phyloP scores from a whole-genome alignment of 768 basidiomycete species.

The Candolleomyces aberdarensis region DNA sequence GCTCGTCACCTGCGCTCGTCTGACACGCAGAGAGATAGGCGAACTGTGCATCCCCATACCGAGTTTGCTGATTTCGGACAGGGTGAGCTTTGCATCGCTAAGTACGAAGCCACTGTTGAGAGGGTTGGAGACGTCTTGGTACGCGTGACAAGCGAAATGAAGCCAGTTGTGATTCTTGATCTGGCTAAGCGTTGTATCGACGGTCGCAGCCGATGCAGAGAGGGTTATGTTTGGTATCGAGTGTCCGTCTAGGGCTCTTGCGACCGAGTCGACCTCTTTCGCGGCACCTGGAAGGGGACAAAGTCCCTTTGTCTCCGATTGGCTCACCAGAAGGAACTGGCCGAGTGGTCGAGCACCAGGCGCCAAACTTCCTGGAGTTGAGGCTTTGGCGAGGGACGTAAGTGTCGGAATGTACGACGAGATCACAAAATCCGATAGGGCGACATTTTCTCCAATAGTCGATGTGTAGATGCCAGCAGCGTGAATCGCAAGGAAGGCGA shows the following conservation, averaged over 20 bases:
- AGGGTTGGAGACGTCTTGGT: slow-evolving; percentile 23
- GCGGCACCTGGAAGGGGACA: slow-evolving; percentile 9
- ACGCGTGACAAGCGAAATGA: slow-evolving; percentile 33
- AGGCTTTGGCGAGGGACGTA: not conserved
- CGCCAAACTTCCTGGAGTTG: no score
- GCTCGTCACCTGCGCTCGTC: slow-evolving; percentile 27
- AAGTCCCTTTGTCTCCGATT: slow-evolving; percentile 4
- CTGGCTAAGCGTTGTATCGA: slow-evolving; percentile 3
- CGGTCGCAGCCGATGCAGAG: slow-evolving; percentile 8
- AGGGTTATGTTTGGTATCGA: no score
- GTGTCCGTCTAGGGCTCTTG: not conserved
- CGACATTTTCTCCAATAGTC: not conserved
- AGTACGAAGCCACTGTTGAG: slow-evolving; percentile 20
- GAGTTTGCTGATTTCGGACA: slow-evolving; percentile 11
- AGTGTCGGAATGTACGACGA: slow-evolving; percentile 8
- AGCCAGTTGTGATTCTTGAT: slow-evolving; percentile 14
- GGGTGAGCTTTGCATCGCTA: slow-evolving; percentile 16
- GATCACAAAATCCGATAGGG: not conserved
- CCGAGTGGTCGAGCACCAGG: no score
- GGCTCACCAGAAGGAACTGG: slow-evolving; percentile 10
- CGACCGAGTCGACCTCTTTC: slow-evolving; percentile 3
- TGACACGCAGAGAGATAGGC: slow-evolving; percentile 42
- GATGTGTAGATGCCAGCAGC: slow-evolving; percentile 1
- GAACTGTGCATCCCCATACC: slow-evolving; percentile 17
- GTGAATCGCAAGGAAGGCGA: slow-evolving; percentile 5